These are phyloP conservation scores for Xylaria telfairii DNA, from an alignment of 495 filamentous ascomycete genomes.

Conservation along the genomic window DNA sequence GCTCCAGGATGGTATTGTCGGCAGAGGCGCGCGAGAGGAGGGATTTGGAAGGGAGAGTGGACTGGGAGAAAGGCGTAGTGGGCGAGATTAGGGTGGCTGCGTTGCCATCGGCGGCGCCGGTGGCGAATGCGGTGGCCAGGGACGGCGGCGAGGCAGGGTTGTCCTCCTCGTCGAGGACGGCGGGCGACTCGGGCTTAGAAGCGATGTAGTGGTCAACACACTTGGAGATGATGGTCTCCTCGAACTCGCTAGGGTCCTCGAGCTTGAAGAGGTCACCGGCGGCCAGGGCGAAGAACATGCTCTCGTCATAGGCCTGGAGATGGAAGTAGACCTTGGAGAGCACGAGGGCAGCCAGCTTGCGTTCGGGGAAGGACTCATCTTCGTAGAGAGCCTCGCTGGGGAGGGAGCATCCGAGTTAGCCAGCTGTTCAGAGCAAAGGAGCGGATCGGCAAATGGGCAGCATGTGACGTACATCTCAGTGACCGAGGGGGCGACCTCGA, in stretches of 20 bases:
- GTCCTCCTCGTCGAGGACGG: slow-evolving; percentile 50
- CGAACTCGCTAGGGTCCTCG: slow-evolving; percentile 90
- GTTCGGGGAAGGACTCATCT: slow-evolving; percentile 91
- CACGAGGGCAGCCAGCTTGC: slow-evolving; percentile 91
- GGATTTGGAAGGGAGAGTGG: slow-evolving; percentile 86
- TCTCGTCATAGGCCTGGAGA: slow-evolving; percentile 97
- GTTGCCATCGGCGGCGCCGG: slow-evolving; percentile 64
- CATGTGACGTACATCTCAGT: slow-evolving; percentile 79
- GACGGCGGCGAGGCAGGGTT: slow-evolving; percentile 64
- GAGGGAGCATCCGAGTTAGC: slow-evolving; percentile 31
- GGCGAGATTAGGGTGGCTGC: slow-evolving; percentile 79
- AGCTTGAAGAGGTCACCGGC: slow-evolving; percentile 95
- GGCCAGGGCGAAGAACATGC: slow-evolving; percentile 96
- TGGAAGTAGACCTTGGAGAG: slow-evolving; percentile 99
- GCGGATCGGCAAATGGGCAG: neutral
- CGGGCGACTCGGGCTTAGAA: slow-evolving; percentile 73
- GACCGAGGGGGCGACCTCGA: slow-evolving; percentile 89
- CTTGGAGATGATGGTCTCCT: slow-evolving; percentile 98
- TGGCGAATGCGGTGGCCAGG: slow-evolving; percentile 75
- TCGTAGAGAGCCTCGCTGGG: slow-evolving; percentile 93
- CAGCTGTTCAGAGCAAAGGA: neutral
- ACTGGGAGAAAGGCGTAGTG: slow-evolving; percentile 93
- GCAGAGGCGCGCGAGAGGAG: slow-evolving; percentile 72
- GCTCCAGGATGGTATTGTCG: slow-evolving; percentile 67
- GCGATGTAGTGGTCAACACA: slow-evolving; percentile 98